A percentile compares a stretch with the other conserved stretches of the same genome.
Conservation (phyloP, 768 basidiomycete genomes). For the Boletus sp. region DNA sequence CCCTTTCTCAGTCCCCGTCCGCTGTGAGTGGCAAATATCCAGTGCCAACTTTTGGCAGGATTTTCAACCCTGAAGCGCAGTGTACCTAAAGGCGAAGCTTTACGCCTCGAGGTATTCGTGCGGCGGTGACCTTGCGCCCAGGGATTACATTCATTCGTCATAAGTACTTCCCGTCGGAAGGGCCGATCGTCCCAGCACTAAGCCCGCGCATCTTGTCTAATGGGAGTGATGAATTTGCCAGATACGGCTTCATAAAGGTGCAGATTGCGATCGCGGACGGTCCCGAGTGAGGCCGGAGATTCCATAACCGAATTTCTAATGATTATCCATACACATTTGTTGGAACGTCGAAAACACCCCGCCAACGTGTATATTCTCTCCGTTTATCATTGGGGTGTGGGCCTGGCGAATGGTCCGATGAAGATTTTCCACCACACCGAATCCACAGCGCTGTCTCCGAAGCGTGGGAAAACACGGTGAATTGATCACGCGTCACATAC, state of each 20-base stretch:
- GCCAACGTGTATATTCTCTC: slow-evolving; percentile 32
- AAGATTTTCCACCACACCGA: slow-evolving; percentile 21
- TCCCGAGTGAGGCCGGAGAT: slow-evolving; percentile 19
- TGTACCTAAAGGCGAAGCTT: slow-evolving; percentile 32
- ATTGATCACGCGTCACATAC: slow-evolving; percentile 22
- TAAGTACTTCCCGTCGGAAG: slow-evolving; percentile 26
- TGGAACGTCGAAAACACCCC: slow-evolving; percentile 18
- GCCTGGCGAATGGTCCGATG: slow-evolving; percentile 19
- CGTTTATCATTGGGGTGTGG: slow-evolving; percentile 24
- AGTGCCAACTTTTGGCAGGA: slow-evolving; percentile 14
- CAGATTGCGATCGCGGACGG: slow-evolving; percentile 18
- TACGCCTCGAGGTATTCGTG: slow-evolving; percentile 35
- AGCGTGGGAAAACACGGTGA: slow-evolving; percentile 28
- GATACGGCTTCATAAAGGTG: slow-evolving; percentile 8
- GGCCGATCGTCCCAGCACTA: slow-evolving; percentile 21
- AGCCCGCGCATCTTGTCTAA: slow-evolving; percentile 18
- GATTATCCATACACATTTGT: slow-evolving; percentile 30
- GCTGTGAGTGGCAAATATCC: slow-evolving; percentile 13
- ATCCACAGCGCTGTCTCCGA: slow-evolving; percentile 12
- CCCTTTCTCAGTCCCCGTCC: slow-evolving; percentile 14
- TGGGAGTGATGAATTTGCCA: slow-evolving; percentile 8
- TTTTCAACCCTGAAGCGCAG: slow-evolving; percentile 34
- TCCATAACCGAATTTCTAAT: slow-evolving; percentile 26
- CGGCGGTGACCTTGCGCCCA: slow-evolving; percentile 30
- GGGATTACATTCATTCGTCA: slow-evolving; percentile 29